Evolutionary conservation across 1,284 basidiomycete species (phyloP), one percentile per base, ranked within the genome.

Genomic region (Stygiomarasmius scandens): DNA sequence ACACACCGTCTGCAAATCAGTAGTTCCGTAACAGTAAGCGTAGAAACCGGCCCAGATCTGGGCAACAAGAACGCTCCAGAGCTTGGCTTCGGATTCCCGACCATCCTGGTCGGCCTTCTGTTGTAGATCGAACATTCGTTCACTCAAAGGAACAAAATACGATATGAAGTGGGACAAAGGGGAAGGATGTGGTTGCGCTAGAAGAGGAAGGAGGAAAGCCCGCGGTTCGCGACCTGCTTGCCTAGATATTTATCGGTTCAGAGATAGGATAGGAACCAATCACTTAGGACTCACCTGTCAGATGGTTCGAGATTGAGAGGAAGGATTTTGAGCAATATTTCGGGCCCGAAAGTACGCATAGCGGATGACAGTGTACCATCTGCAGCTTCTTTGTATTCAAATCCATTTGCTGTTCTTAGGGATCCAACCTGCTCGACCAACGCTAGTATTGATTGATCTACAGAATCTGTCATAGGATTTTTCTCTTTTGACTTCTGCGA

Each of bases 31-130:
- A 63, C 95, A 89, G 74, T 98, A 98, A 16, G 91, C 85, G 3
- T 89, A 86, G 62, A 98, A 84, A 52, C 96, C 95, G 59, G 86
- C 82, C 96, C 96, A 98, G 49, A 97, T 86, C 73, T 99, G 96
- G 29, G 90, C 87, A 38, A 97, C 88, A 32, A 98, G 81, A 10
- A 96, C 94, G 65, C 87, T 91, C 90, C 93, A 98, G 48, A 98
- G 87, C 74, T 98, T 98, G 19, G 90, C 92, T 73, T 98, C 95
- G 5, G 93, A 85, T 49, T 79, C 80, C 48, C 88, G 85, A 12
- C 83, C 86, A 49, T 86, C 87, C 3, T 79, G 75, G 60, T 92
- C 89, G 0, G 92, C 90, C 4, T 81, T 85, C 72, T 87, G 83
- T 71, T 96, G 90, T 50, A 93, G 76, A 65, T 93, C 86, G 69